Evolutionary conservation across 2,329 filamentous ascomycete genomes (phyloP).

Genomic region (Botryotinia calthae): DNA sequence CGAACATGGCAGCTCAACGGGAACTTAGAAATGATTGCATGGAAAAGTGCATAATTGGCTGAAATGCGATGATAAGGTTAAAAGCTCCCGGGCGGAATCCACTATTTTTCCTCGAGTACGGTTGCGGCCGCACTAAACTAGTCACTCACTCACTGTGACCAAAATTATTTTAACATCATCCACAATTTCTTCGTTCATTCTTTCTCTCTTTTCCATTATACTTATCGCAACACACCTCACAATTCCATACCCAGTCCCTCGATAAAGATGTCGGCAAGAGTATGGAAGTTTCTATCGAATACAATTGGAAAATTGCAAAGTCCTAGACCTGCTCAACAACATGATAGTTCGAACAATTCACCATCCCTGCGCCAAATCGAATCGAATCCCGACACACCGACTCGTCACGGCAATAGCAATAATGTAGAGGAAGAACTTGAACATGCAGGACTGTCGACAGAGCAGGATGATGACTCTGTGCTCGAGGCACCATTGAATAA

Average conservation of each 20-base stretch:
- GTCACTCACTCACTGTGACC: slow-evolving; percentile 10
- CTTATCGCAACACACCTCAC: not conserved
- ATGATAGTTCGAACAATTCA: not conserved
- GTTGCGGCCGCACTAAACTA: slow-evolving; percentile 12
- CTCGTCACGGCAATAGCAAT: slow-evolving; percentile 8
- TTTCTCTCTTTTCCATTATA: not conserved
- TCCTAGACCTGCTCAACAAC: not conserved
- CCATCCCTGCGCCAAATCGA: not conserved
- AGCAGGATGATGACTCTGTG: not conserved
- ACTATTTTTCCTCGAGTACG: slow-evolving; percentile 7
- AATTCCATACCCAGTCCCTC: not conserved
- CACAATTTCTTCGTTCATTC: not conserved
- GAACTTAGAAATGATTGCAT: not conserved
- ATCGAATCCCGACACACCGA: slow-evolving; percentile 2
- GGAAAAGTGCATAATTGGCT: not conserved
- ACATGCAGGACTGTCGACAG: not conserved
- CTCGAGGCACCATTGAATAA: not conserved
- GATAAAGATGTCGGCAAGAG: not conserved
- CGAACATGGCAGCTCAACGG: too few species aligned
- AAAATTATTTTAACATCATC: slow-evolving; percentile 12
- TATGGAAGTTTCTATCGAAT: not conserved
- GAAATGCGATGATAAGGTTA: not conserved
- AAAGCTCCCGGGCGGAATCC: not conserved
- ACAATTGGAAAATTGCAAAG: slow-evolving; percentile 11
- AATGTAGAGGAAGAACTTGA: not conserved